Conservation (phyloP, 805 yeast genomes). For the Ogataea paraovalis region DNA sequence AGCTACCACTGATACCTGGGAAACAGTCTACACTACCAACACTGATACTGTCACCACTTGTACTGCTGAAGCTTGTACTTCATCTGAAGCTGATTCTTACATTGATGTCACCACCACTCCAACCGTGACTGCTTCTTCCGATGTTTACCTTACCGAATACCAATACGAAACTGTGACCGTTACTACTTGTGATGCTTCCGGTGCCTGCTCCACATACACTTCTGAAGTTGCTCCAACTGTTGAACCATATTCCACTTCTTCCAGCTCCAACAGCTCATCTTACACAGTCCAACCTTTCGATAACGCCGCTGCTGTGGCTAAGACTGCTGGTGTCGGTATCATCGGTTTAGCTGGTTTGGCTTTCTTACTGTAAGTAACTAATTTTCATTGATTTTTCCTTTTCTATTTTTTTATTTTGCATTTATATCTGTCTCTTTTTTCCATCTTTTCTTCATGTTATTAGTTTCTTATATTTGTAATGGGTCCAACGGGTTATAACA, state of each 20-base stretch:
- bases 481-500: background rate
- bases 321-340: conserved; percentile 25
- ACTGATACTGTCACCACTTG: too few relatives aligned
- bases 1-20: conserved; percentile 7
- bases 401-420: background rate
- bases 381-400: background rate
- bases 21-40: conserved; percentile 2
- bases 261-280: conserved; percentile 6
- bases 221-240: background rate
- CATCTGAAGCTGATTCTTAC: conserved; percentile 16
- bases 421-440: background rate
- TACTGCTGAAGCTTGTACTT: conserved; percentile 8
- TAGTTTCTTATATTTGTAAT: background rate
- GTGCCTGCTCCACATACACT: conserved; percentile 7
- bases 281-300: background rate
- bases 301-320: conserved; percentile 2
- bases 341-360: conserved; percentile 29
- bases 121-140: conserved; percentile 37
- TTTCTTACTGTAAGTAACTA: conserved; percentile 20
- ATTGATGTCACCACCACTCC: conserved; percentile 33
- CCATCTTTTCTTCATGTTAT: background rate
- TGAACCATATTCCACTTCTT: conserved; percentile 4
- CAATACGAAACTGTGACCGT: conserved; percentile 21
- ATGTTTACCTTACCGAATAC: conserved; percentile 35
- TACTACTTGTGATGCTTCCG: conserved; percentile 11